Base-by-base conservation (phyloP, 257 asterid genomes). In the Prunella vulgaris region DNA sequence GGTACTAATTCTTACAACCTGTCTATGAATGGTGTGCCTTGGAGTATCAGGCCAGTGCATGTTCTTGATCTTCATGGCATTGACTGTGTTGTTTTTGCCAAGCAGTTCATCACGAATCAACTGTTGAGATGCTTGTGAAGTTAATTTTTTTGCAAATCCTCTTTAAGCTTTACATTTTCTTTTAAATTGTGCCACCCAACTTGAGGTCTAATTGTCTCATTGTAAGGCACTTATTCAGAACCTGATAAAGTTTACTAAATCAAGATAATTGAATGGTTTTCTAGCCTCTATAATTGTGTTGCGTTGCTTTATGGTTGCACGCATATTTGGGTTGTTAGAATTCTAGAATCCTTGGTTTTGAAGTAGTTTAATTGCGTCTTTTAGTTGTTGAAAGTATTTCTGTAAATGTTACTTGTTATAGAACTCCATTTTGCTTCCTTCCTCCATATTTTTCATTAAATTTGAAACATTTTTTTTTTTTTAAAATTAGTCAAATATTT, bases 1-100 rank as follows among this genome's bases (percentile, higher is more conserved):
- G 98, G 99, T 91, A 81, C 67, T 59, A 56, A 54, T 78, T 76
- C 54, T 40, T 20, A 67, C 33, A 5, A 49, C 60, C 22, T 60
- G 35, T 54, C 21, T 78, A 30, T 30, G 62, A 33, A 17, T 32
- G 28, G 64, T 27, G 38, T 25, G 15, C 10, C 49, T 30, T 60
- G 44, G 44, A 15, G 25, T 33, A 60, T 52, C 68, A 30, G 70
- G 49, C 5, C 33, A 7, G 46, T 75, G 32, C 66, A 33, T 40
- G 57, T 52, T 61, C 42, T 49, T 64, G 54, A 67, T 79, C 12
- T 58, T 74, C 60, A 32, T 62, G 33, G 65, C 59, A 63, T 40
- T 46, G 9, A 13, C 71, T 65, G 5, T 28, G 35, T 74, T 60
- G 60, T 59, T 70, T 48, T 61, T 68, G 24, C 25, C 60, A 58